These are phyloP conservation scores for Volvox carteri DNA, from an alignment of 163 green algal species.

Conservation along the genomic window DNA sequence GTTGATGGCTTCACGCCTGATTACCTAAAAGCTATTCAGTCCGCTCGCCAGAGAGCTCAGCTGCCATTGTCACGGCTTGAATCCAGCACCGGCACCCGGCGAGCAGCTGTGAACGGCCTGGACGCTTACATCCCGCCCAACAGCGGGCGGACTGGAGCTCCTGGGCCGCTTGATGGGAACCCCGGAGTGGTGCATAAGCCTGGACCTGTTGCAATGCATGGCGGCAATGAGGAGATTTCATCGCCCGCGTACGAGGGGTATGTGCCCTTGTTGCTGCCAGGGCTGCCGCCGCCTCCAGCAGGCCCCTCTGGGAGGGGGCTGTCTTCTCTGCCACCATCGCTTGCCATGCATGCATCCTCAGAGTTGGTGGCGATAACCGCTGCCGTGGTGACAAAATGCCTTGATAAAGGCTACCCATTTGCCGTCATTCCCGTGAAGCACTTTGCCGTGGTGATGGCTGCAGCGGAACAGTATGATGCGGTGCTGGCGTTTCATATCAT, in stretches of 20 bases:
- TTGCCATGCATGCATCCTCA: neutral
- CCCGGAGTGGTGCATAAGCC: no score
- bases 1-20: neutral
- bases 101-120: neutral
- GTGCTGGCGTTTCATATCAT: slow-evolving; percentile 14
- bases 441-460: slow-evolving; percentile 1
- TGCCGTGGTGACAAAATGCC: neutral
- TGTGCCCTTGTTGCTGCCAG: neutral
- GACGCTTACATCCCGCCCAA: neutral
- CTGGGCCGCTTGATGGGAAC: no score
- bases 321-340: neutral
- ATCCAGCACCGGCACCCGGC: neutral
- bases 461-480: slow-evolving; percentile 30
- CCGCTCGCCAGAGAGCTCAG: neutral
- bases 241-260: neutral
- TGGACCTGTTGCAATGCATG: no score
- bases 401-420: slow-evolving; percentile 43
- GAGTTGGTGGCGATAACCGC: neutral
- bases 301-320: neutral
- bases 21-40: slow-evolving; percentile 19
- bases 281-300: neutral
- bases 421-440: slow-evolving; percentile 6
- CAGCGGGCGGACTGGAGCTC: neutral
- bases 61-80: neutral
- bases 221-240: neutral